A percentile compares a stretch with the other conserved stretches of the same genome.
These are phyloP conservation scores for Penicillium sp. DNA, from an alignment of 2,329 filamentous ascomycete genomes.

Conservation along the genomic window DNA sequence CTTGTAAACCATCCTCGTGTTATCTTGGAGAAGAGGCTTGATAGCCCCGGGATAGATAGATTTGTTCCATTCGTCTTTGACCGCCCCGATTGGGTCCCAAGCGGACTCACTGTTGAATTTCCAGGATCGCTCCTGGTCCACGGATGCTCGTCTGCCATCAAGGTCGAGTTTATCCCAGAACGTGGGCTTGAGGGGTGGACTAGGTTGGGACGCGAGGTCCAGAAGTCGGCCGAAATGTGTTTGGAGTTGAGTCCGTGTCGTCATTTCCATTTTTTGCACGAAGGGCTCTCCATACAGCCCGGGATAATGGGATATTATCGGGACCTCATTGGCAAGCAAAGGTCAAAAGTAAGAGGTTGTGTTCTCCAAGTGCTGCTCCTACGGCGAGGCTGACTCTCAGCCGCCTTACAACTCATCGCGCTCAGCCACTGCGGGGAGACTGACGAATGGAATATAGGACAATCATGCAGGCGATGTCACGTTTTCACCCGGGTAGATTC, in stretches of 20 bases:
- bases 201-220: not conserved
- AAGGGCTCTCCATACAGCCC: not conserved
- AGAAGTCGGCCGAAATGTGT: not conserved
- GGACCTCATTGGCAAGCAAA: not conserved
- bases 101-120: not conserved
- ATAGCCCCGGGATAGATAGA: not conserved
- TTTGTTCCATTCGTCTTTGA: not conserved
- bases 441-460: not conserved
- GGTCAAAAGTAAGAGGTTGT: not conserved
- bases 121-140: not conserved
- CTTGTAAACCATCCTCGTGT: not conserved
- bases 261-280: not conserved
- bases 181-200: not conserved
- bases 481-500: not conserved
- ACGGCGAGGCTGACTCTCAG: not conserved
- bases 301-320: not conserved
- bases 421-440: not conserved
- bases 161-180: not conserved
- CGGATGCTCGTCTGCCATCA: not conserved
- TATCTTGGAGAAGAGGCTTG: slow-evolving; percentile 3
- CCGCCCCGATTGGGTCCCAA: not conserved
- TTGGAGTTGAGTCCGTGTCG: not conserved
- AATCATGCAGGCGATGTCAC: not conserved
- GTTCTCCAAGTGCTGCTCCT: not conserved
- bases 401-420: slow-evolving; percentile 1